Evolutionary conservation across 2,329 filamentous ascomycete genomes (phyloP).

Genomic region (Verticillium klebahnii): DNA sequence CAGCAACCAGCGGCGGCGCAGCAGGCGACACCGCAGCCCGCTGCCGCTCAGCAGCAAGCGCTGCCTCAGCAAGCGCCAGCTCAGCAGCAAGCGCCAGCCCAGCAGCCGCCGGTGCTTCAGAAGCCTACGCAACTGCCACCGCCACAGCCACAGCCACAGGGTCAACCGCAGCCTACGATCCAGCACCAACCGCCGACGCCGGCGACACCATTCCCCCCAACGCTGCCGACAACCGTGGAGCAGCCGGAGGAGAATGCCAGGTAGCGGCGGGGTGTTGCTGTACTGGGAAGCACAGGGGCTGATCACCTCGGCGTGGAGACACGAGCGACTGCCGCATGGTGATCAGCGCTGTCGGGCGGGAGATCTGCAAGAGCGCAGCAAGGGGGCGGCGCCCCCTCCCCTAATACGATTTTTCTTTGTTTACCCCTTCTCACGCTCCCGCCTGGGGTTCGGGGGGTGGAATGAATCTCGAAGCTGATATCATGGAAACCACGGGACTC

Average conservation of each 20-base stretch:
- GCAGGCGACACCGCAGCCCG: neutral
- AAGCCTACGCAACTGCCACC: neutral
- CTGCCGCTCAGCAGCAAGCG: neutral
- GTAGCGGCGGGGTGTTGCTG: neutral
- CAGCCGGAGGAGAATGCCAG: neutral
- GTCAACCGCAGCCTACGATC: neutral
- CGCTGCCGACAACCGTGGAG: neutral
- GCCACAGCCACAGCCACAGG: neutral
- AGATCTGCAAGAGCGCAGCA: neutral
- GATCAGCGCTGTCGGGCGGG: neutral
- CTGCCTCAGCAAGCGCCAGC: neutral
- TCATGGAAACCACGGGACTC: neutral
- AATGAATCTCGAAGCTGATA: neutral
- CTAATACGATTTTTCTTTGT: neutral
- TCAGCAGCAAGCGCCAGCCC: neutral
- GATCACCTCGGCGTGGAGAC: neutral
- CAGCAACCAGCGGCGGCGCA: neutral
- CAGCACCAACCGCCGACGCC: neutral
- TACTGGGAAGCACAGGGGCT: neutral
- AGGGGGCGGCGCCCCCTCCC: neutral
- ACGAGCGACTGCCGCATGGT: neutral
- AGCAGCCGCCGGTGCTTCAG: neutral
- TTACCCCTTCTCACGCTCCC: neutral
- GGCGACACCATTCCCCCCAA: neutral
- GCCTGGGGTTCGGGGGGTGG: neutral